Conservation (phyloP, 2,329 filamentous ascomycete species). For the Podosphaera aphanis region DNA sequence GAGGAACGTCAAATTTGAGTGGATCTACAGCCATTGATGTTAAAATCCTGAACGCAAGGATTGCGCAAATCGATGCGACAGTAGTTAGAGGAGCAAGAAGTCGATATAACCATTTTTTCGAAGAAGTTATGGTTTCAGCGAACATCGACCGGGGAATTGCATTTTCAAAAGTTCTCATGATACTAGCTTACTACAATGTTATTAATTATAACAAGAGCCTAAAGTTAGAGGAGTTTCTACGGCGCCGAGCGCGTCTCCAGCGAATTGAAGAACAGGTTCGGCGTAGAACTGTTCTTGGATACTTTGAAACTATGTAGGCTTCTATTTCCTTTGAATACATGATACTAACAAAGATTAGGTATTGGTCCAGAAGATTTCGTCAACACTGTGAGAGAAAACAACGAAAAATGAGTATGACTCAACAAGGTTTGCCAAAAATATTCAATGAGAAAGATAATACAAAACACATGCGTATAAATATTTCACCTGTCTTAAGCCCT, state of each 20-base stretch:
- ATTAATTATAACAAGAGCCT: constrained; percentile 95
- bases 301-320: constrained; percentile 70
- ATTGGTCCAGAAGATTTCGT: constrained; percentile 68
- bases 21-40: constrained; percentile 42
- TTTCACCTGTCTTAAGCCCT: not conserved
- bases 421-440: not conserved
- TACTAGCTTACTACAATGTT: constrained; percentile 92
- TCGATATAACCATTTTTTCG: constrained; percentile 84
- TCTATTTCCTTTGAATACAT: constrained; percentile 3
- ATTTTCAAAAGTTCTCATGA: constrained; percentile 83
- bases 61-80: constrained; percentile 48
- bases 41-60: constrained; percentile 45
- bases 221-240: constrained; percentile 80
- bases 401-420: constrained; percentile 49
- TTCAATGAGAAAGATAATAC: not conserved
- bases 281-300: constrained; percentile 71
- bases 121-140: constrained; percentile 83
- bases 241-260: constrained; percentile 70
- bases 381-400: constrained; percentile 44
- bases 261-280: constrained; percentile 87
- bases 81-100: constrained; percentile 53
- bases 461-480: not conserved
- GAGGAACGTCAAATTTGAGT: constrained; percentile 26
- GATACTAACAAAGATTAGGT: constrained; percentile 22
- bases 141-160: constrained; percentile 76